Percentiles rank a stretch among this genome's conserved stretches.
These are phyloP conservation scores for Mycena crocata DNA, from an alignment of 768 basidiomycete species.

Conservation along the genomic window DNA sequence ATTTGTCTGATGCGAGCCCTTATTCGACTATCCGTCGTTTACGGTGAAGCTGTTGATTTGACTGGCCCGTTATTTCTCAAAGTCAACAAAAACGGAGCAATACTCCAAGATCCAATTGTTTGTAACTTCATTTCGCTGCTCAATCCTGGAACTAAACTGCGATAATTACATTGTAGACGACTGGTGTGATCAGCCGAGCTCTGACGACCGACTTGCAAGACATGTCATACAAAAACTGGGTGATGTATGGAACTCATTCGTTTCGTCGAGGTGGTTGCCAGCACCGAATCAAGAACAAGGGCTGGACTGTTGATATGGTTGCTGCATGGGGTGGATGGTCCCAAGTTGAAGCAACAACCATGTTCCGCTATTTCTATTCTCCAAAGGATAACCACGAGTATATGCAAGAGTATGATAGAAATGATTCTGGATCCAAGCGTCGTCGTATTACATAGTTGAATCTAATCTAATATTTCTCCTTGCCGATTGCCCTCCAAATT, in stretches of 20 bases:
- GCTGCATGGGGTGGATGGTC: conserved; percentile 38
- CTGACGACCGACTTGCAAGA: conserved; percentile 29
- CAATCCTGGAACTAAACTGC: too few species aligned
- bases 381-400: conserved; percentile 7
- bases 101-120: conserved; percentile 7
- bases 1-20: conserved; percentile 31
- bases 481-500: not conserved
- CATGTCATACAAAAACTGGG: conserved; percentile 30
- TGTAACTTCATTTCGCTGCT: too few species aligned
- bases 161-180: conserved; percentile 15
- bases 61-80: conserved; percentile 29
- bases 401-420: conserved; percentile 1
- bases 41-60: conserved; percentile 2
- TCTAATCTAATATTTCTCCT: not conserved
- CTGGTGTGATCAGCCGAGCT: conserved; percentile 16
- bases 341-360: conserved; percentile 31
- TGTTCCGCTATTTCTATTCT: conserved; percentile 11
- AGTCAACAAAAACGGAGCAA: not conserved
- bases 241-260: conserved; percentile 35
- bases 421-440: too few species aligned
- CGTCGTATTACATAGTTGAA: not conserved
- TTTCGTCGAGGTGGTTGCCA: conserved; percentile 35
- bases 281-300: conserved; percentile 23
- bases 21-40: conserved; percentile 21
- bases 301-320: conserved; percentile 28